phyloP scores from a whole-genome alignment of 1,139 yeast genomes.

The Hyphopichia burtonii region DNA sequence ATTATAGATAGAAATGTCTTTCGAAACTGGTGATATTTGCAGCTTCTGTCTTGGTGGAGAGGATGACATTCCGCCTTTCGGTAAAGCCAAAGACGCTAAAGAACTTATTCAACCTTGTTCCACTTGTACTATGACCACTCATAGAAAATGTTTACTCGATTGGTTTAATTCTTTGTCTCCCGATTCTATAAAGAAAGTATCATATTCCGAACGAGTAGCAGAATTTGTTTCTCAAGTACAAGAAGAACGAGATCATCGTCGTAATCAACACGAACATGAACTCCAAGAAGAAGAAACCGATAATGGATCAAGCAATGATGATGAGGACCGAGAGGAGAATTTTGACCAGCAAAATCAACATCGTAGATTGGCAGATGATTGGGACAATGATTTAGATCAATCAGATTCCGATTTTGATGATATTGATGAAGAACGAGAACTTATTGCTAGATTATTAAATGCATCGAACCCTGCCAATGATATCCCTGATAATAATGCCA shows the following conservation, averaged over 20 bases:
- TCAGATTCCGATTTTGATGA: background rate
- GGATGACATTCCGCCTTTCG: constrained; percentile 44
- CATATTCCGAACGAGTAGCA: background rate
- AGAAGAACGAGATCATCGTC: background rate
- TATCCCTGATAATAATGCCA: constrained; percentile 7
- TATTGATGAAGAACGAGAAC: background rate
- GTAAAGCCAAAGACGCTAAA: constrained; percentile 34
- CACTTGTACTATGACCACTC: constrained; percentile 38
- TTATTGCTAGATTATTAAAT: background rate
- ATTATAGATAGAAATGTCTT: background rate
- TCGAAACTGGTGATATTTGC: constrained; percentile 19
- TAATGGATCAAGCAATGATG: background rate
- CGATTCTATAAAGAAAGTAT: constrained; percentile 15
- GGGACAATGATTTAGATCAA: background rate
- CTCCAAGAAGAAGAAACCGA: background rate
- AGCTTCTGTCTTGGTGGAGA: constrained; percentile 44
- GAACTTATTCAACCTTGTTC: constrained; percentile 42
- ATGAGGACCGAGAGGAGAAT: too few relatives aligned
- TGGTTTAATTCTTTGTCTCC: constrained; percentile 43
- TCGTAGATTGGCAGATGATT: too few relatives aligned
- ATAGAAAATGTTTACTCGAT: constrained; percentile 41
- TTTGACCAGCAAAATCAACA: background rate
- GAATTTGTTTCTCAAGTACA: background rate
- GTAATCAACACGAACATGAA: background rate
- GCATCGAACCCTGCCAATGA: background rate